Conservation (phyloP, 2,329 filamentous ascomycete genomes). For the Colletotrichum eleusines region DNA sequence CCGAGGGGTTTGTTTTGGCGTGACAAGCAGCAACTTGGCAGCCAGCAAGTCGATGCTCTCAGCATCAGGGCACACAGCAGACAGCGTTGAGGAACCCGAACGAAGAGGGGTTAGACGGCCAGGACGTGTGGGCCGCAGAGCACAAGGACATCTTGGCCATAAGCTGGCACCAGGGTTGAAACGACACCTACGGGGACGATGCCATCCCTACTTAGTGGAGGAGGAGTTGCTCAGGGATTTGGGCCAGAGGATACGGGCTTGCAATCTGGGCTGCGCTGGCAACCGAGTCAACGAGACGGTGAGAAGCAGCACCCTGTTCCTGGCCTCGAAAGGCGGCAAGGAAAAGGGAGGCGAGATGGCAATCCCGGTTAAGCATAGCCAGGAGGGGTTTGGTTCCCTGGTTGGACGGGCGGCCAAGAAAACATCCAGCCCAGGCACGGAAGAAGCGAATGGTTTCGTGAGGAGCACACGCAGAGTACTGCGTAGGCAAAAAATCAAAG, state of each 20-base stretch:
- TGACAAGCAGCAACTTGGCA: slow-evolving; percentile 25
- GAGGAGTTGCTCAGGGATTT: slow-evolving; percentile 9
- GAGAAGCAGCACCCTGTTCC: slow-evolving; percentile 1
- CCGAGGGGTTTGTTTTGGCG: slow-evolving; percentile 1
- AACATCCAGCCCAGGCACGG: slow-evolving; percentile 15
- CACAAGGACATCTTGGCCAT: slow-evolving; percentile 8
- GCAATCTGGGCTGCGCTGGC: slow-evolving; percentile 20
- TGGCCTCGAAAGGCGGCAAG: slow-evolving; percentile 9
- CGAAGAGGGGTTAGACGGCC: slow-evolving; percentile 4
- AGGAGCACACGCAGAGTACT: too few relatives aligned
- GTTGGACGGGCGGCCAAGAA: slow-evolving; percentile 28
- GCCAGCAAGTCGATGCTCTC: slow-evolving; percentile 4
- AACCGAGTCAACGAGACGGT: slow-evolving; percentile 23
- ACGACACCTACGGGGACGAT: slow-evolving; percentile 17
- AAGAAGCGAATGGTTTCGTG: background rate
- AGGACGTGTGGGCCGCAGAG: slow-evolving; percentile 6
- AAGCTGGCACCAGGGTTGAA: slow-evolving; percentile 7
- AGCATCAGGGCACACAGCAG: slow-evolving; percentile 19
- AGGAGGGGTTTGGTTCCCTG: background rate
- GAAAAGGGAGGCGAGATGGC: slow-evolving; percentile 39
- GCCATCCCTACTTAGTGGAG: background rate
- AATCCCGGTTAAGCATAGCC: slow-evolving; percentile 35
- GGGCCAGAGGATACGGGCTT: slow-evolving; percentile 15
- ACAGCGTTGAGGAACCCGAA: slow-evolving; percentile 22
- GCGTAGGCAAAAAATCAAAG: background rate